Conservation (phyloP, 805 yeast genomes). For the Helenozyma baotianmanensis region DNA sequence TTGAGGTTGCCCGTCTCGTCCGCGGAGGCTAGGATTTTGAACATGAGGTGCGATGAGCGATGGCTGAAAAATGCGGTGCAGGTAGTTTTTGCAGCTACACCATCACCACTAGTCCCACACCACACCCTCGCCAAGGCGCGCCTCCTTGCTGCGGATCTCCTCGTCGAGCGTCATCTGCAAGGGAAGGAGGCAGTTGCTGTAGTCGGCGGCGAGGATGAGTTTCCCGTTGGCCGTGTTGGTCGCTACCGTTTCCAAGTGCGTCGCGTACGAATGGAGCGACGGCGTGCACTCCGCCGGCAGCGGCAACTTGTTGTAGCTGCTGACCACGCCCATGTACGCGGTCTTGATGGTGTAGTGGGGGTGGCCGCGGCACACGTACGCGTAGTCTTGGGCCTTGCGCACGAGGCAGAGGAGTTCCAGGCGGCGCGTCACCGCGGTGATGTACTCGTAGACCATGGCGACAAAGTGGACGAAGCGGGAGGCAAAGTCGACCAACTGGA, state of each 20-base stretch:
- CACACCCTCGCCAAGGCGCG: constrained; percentile 7
- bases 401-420: constrained; percentile 11
- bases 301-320: constrained; percentile 4
- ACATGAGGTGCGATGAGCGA: constrained; percentile 1
- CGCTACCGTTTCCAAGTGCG: constrained; percentile 5
- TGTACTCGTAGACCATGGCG: constrained; percentile 7
- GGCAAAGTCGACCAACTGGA: constrained; percentile 7
- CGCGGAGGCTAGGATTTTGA: constrained; percentile 62
- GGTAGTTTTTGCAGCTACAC: neutral
- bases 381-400: constrained; percentile 3
- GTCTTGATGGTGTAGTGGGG: constrained; percentile 6
- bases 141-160: constrained; percentile 8
- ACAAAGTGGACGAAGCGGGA: constrained; percentile 6
- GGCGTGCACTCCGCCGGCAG: constrained; percentile 5
- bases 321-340: constrained; percentile 7
- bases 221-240: constrained; percentile 7
- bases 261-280: constrained; percentile 4
- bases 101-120: constrained; percentile 6
- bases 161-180: constrained; percentile 8
- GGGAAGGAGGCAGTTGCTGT: constrained; percentile 8
- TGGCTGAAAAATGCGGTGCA: neutral
- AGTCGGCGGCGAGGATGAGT: constrained; percentile 7
- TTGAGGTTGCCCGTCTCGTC: constrained; percentile 66
- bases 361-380: constrained; percentile 9
- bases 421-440: constrained; percentile 6